A percentile compares a stretch with the other conserved stretches of the same genome.
These are phyloP conservation scores for Vigna radiata DNA, from an alignment of 306 rosid genomes.

Conservation along the genomic window DNA sequence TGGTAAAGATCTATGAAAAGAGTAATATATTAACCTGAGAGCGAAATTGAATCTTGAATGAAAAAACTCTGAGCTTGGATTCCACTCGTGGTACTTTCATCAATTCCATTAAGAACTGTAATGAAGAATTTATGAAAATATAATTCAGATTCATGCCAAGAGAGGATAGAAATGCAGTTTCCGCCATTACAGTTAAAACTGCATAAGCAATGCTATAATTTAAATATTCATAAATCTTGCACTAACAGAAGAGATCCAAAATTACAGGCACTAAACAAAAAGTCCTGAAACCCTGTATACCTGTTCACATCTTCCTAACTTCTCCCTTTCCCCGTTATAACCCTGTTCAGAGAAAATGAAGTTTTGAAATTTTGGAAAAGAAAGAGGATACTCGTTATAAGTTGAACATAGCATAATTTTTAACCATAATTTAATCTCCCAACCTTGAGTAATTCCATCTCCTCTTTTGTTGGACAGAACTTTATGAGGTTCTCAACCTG, in stretches of 20 bases:
- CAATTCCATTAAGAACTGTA: slow-evolving; percentile 77
- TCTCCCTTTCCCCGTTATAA: slow-evolving; percentile 83
- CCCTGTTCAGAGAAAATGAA: slow-evolving; percentile 63
- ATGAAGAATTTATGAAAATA: slow-evolving; percentile 36
- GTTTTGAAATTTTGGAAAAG: slow-evolving; percentile 43
- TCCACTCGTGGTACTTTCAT: slow-evolving; percentile 94
- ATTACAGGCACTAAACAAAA: slow-evolving; percentile 16
- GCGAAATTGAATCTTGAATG: slow-evolving; percentile 82
- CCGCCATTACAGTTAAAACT: slow-evolving; percentile 23
- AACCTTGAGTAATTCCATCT: slow-evolving; percentile 91
- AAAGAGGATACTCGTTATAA: slow-evolving; percentile 14
- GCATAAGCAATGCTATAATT: slow-evolving; percentile 27
- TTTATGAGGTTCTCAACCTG: slow-evolving; percentile 92
- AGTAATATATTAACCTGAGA: slow-evolving; percentile 70
- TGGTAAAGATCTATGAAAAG: slow-evolving; percentile 16
- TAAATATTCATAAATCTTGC: slow-evolving; percentile 27
- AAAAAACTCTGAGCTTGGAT: slow-evolving; percentile 85
- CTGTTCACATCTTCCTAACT: slow-evolving; percentile 97
- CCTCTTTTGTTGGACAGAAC: slow-evolving; percentile 94
- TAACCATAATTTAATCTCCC: slow-evolving; percentile 37
- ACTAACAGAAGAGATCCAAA: slow-evolving; percentile 34
- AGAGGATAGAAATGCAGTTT: slow-evolving; percentile 39
- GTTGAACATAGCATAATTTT: slow-evolving; percentile 39
- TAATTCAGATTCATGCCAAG: slow-evolving; percentile 31
- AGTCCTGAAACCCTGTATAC: slow-evolving; percentile 50